Conservation (phyloP, 2,329 filamentous ascomycete species). For the Claviceps sp. region DNA sequence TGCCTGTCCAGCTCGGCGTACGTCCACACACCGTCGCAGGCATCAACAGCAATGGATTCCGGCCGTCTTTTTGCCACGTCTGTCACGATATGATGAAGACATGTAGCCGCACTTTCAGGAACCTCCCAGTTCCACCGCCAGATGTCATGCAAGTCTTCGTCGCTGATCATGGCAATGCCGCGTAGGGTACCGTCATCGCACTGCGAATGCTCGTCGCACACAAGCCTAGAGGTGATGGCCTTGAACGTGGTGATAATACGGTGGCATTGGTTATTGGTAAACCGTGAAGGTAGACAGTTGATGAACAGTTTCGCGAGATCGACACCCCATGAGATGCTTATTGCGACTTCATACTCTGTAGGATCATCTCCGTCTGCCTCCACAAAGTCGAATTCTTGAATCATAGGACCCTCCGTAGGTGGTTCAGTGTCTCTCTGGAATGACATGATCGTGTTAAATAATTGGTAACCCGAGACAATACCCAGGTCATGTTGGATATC, state of each 20-base stretch:
- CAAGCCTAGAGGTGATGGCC: background rate
- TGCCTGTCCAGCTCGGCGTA: constrained; percentile 11
- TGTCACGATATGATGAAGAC: background rate
- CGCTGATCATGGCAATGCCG: background rate
- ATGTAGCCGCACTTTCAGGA: background rate
- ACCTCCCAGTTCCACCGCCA: constrained; percentile 3
- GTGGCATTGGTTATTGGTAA: background rate
- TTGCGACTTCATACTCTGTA: constrained; percentile 15
- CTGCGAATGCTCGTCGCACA: background rate
- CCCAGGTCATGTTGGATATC: constrained; percentile 26
- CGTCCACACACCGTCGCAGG: constrained; percentile 14
- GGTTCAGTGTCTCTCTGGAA: constrained; percentile 13
- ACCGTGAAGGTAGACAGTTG: constrained; percentile 1
- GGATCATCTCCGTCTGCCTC: constrained; percentile 9
- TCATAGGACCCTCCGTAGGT: background rate
- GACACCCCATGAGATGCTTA: constrained; percentile 9
- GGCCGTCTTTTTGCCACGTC: background rate
- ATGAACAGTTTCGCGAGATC: background rate
- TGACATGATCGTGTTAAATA: constrained; percentile 22
- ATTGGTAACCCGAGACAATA: constrained; percentile 7
- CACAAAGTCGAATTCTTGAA: background rate
- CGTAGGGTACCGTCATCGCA: background rate
- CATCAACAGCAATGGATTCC: constrained; percentile 1
- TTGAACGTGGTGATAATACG: constrained; percentile 2
- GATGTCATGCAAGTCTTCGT: constrained; percentile 1